Evolutionary conservation across 768 basidiomycete genomes (phyloP).

Genomic region (Trametes cubensis): DNA sequence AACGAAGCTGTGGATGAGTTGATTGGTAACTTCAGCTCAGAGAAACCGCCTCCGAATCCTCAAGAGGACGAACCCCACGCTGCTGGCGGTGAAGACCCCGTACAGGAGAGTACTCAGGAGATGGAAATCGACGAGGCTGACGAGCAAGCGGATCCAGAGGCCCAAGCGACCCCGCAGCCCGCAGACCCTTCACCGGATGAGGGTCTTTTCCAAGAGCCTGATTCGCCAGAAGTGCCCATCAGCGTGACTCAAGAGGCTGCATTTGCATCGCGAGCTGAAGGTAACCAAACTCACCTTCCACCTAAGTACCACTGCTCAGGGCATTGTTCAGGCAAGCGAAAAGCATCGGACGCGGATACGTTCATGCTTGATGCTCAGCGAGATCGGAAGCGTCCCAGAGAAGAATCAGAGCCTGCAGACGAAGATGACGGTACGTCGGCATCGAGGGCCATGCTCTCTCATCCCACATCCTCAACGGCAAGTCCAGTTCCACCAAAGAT

Average conservation of each 20-base stretch:
- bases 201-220: neutral
- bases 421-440: slow-evolving; percentile 56
- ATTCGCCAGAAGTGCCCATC: slow-evolving; percentile 8
- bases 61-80: neutral
- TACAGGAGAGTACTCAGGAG: neutral
- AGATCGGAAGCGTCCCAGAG: slow-evolving; percentile 61
- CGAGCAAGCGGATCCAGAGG: slow-evolving; percentile 8
- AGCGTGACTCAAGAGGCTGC: neutral
- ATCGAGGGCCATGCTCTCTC: neutral
- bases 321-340: slow-evolving; percentile 61
- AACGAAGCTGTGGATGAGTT: slow-evolving; percentile 23
- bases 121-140: slow-evolving; percentile 15
- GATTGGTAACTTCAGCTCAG: slow-evolving; percentile 15
- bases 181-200: neutral
- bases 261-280: slow-evolving; percentile 7
- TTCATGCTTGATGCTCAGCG: slow-evolving; percentile 44
- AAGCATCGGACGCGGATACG: slow-evolving; percentile 57
- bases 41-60: neutral
- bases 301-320: neutral
- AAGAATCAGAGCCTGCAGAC: slow-evolving; percentile 67
- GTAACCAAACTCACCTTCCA: neutral
- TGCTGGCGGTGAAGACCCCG: neutral
- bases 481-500: slow-evolving; percentile 21
- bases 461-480: neutral
- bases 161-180: neutral